Percentiles rank a stretch among this genome's conserved stretches.
These are phyloP conservation scores for Canna indica DNA, from an alignment of 176 grass and related monocot species.

Conservation along the genomic window DNA sequence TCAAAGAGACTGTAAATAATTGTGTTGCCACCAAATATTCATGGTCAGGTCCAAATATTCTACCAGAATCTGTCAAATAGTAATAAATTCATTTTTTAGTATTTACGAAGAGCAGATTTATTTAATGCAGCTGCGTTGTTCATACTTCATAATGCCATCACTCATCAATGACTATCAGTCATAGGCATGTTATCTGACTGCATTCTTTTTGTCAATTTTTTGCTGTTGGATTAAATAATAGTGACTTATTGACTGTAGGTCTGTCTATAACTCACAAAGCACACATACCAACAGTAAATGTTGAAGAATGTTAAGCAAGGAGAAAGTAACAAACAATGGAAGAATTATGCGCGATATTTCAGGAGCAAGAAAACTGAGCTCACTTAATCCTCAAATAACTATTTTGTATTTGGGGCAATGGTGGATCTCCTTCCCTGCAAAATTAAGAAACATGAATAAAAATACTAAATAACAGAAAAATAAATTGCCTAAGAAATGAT, in stretches of 20 bases:
- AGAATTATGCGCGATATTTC: neutral
- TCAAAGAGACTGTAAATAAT: neutral
- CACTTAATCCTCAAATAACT: conserved; percentile 73
- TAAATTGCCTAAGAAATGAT: conserved; percentile 13
- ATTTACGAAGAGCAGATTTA: neutral
- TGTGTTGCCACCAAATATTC: neutral
- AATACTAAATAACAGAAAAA: conserved; percentile 23
- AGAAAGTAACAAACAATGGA: neutral
- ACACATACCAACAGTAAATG: neutral
- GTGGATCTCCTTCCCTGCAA: conserved; percentile 59
- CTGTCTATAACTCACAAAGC: neutral
- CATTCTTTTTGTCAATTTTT: neutral
- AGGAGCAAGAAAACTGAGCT: conserved; percentile 27
- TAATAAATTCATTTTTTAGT: neutral
- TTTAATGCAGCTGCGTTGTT: neutral
- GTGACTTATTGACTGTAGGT: neutral
- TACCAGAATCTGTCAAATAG: neutral
- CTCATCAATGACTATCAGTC: neutral
- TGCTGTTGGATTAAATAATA: too few species aligned
- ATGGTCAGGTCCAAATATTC: neutral
- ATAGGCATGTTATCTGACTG: neutral
- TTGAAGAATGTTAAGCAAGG: neutral
- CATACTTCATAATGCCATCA: too few species aligned
- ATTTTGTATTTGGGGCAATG: conserved; percentile 52
- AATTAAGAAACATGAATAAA: conserved; percentile 29